Base-by-base conservation (phyloP, 176 grass and related monocot genomes). In the Ensete ventricosum region DNA sequence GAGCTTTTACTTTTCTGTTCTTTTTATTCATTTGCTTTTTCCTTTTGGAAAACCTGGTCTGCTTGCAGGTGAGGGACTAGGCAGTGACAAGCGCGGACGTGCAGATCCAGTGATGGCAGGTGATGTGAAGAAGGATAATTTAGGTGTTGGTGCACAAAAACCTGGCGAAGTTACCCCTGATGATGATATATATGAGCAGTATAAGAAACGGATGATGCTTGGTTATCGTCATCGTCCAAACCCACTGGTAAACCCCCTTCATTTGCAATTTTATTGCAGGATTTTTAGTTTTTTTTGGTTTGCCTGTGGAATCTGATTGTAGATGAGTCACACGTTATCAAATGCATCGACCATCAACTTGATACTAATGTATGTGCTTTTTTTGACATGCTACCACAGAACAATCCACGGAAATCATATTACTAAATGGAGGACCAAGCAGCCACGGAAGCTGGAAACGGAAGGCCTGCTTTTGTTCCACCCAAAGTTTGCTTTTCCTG, bases 151-250 rank as follows among this genome's bases (percentile, higher is more conserved):
- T 73, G 95, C 95, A 49, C 80, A 85, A 11, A 83, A 89, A 51
- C 86, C 86, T 79, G 90, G 91, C 78, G 84, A 88, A 81, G 88
- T 99, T 75, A 76, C 71, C 62, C 7, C 91, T 54, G 91, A 99
- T 48, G 96, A 99, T 89, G 96, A 99, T 79, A 99, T 99, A 52
- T 99, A 99, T 12, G 96, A 99, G 73, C 96, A 99, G 86, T 99
- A 99, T 78, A 99, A 99, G 86, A 99, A 94, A 62, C 78, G 95
- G 55, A 99, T 99, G 95, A 99, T 99, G 95, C 95, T 99, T 54
- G 95, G 95, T 29, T 98, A 99, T 78, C 88, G 89, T 66, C 66
- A 99, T 80, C 81, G 95, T 54, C 96, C 91, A 27, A 94, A 94
- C 62, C 96, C 91, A 81, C 78, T 99, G 90, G 91, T 99, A 91